Evolutionary conservation across 148 eudicot genomes (phyloP).

Genomic region (Amaranthus palmeri): DNA sequence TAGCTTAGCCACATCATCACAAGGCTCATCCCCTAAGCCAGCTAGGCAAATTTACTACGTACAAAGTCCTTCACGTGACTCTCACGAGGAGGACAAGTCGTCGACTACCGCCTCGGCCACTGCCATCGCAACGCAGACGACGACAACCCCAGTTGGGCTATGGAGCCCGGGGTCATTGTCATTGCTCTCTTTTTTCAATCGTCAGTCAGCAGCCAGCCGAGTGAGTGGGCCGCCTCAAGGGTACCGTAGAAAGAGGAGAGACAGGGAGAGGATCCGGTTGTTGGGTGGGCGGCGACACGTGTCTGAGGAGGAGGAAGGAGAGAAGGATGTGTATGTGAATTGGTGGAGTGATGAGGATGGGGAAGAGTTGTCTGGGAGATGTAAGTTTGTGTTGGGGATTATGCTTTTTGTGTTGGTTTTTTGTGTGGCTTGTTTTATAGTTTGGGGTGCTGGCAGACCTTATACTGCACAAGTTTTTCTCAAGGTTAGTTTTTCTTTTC

Average conservation of each 20-base stretch:
- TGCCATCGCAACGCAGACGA: slow-evolving; percentile 21
- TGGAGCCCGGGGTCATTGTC: slow-evolving; percentile 42
- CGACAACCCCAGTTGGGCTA: slow-evolving; percentile 21
- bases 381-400: slow-evolving; percentile 23
- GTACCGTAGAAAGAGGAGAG: slow-evolving; percentile 29
- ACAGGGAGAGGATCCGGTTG: slow-evolving; percentile 19
- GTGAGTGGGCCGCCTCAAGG: slow-evolving; percentile 31
- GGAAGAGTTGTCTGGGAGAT: slow-evolving; percentile 19
- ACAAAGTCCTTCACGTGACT: slow-evolving; percentile 52
- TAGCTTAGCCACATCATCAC: slow-evolving; percentile 33
- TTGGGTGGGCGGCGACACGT: slow-evolving; percentile 1
- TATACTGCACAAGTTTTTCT: slow-evolving; percentile 41
- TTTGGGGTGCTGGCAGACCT: slow-evolving; percentile 61
- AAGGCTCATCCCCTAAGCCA: slow-evolving; percentile 29
- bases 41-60: slow-evolving; percentile 37
- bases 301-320: slow-evolving; percentile 8
- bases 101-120: slow-evolving; percentile 26
- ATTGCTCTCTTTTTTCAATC: slow-evolving; percentile 25
- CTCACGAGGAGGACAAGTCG: slow-evolving; percentile 51
- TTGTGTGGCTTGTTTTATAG: slow-evolving; percentile 38
- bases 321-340: slow-evolving; percentile 22
- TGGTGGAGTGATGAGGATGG: slow-evolving; percentile 43
- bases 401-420: slow-evolving; percentile 30
- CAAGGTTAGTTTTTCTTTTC: slow-evolving; percentile 33
- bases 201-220: slow-evolving; percentile 38